phyloP scores from a whole-genome alignment of 1,284 basidiomycete genomes.

The Ustilago loliicola region DNA sequence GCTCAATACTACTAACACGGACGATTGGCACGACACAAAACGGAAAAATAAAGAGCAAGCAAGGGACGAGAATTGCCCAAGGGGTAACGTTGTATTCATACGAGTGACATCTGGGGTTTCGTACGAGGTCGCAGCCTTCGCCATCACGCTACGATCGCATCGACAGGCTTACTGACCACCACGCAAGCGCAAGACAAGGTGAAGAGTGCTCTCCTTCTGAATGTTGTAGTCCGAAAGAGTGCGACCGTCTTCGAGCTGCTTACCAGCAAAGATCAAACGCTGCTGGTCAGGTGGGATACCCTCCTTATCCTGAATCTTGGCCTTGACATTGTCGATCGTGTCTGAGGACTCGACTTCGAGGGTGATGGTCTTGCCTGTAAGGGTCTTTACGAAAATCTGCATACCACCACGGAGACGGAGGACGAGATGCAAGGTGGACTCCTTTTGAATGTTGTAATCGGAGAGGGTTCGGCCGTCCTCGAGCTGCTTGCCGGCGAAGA shows the following conservation, averaged over 20 bases:
- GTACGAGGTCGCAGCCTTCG: too few relatives aligned
- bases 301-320: constrained; percentile 70
- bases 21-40: not conserved
- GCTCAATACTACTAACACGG: not conserved
- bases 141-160: not conserved
- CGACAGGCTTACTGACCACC: constrained; percentile 52
- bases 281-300: constrained; percentile 72
- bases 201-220: constrained; percentile 68
- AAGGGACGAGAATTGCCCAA: not conserved
- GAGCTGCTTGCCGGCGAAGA: constrained; percentile 73
- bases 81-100: constrained; percentile 23
- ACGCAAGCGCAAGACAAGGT: constrained; percentile 67
- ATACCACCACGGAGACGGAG: constrained; percentile 67
- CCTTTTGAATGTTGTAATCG: constrained; percentile 72
- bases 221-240: constrained; percentile 72
- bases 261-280: constrained; percentile 73
- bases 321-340: constrained; percentile 87
- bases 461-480: constrained; percentile 73
- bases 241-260: constrained; percentile 73
- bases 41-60: not conserved
- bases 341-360: constrained; percentile 88
- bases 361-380: constrained; percentile 98
- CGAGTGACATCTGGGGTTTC: not conserved
- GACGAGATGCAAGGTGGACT: constrained; percentile 65
- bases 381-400: constrained; percentile 74